phyloP scores from a whole-genome alignment of 495 filamentous ascomycete genomes.

The Pyrenopolyporus hunteri region DNA sequence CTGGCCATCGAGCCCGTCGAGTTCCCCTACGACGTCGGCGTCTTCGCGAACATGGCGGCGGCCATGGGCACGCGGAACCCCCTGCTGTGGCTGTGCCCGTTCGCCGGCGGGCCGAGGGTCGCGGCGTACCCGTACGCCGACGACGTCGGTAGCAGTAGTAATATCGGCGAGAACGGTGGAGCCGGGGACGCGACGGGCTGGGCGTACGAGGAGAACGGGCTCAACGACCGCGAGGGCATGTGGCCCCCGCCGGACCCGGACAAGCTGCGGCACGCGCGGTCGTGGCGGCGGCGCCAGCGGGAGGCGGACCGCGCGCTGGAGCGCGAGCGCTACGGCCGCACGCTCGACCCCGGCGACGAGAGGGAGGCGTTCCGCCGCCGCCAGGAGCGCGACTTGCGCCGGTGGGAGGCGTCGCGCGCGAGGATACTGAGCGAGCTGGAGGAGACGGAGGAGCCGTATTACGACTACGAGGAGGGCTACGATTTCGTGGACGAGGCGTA shows the following conservation, averaged over 20 bases:
- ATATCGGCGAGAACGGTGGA: conserved; percentile 3
- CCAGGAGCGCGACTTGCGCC: conserved; percentile 37
- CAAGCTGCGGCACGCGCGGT: conserved; percentile 61
- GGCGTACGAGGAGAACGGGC: conserved; percentile 81
- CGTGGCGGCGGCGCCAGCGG: conserved; percentile 44
- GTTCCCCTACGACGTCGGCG: conserved; percentile 91
- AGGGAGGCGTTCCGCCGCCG: conserved; percentile 48
- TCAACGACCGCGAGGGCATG: conserved; percentile 69
- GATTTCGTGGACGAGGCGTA: conserved; percentile 41
- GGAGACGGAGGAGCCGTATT: conserved; percentile 37
- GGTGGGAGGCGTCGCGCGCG: conserved; percentile 28
- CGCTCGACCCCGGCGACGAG: conserved; percentile 56
- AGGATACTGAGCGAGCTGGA: conserved; percentile 49
- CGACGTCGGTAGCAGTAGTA: neutral
- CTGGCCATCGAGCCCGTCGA: conserved; percentile 68
- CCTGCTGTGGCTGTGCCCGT: conserved; percentile 56
- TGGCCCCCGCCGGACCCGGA: conserved; percentile 96
- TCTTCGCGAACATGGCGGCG: conserved; percentile 77
- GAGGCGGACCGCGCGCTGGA: conserved; percentile 22
- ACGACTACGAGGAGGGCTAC: conserved; percentile 36
- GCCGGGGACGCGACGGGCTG: conserved; percentile 55
- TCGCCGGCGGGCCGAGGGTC: conserved; percentile 49
- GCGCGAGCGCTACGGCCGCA: conserved; percentile 57
- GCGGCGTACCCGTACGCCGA: neutral
- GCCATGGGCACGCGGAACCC: conserved; percentile 70